These are phyloP conservation scores for Fraxinus excelsior DNA, from an alignment of 257 asterid species.

Conservation along the genomic window DNA sequence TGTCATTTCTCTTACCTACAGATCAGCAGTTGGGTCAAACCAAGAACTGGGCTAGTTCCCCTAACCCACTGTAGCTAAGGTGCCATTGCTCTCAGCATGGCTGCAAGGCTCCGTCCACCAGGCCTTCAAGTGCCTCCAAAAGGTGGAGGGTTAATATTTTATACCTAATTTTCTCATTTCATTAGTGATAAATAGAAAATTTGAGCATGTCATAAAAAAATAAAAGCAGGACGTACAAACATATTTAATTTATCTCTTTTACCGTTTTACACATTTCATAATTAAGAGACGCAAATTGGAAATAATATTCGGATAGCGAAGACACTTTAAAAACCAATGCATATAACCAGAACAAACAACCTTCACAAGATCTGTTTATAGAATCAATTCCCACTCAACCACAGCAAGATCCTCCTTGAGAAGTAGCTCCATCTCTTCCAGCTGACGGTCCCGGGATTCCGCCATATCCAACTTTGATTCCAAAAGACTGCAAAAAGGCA, in stretches of 20 bases:
- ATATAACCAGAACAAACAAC: conserved; percentile 23
- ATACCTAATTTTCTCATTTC: neutral
- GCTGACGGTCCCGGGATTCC: conserved; percentile 32
- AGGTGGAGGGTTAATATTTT: neutral
- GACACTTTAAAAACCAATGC: conserved; percentile 3
- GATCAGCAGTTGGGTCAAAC: too few species aligned
- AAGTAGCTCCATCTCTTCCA: conserved; percentile 27
- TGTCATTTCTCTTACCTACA: too few species aligned
- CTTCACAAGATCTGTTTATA: neutral
- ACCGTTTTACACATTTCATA: conserved; percentile 21
- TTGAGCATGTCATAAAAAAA: neutral
- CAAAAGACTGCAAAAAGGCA: conserved; percentile 23
- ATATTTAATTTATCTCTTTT: conserved; percentile 1
- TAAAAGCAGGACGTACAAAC: conserved; percentile 3
- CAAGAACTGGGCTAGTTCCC: too few species aligned
- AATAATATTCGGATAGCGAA: neutral
- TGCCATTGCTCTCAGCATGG: too few species aligned
- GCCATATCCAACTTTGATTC: conserved; percentile 36
- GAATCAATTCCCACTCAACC: conserved; percentile 2
- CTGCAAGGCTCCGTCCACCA: too few species aligned
- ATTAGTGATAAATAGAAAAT: neutral
- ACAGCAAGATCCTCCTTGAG: conserved; percentile 37
- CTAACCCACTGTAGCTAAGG: too few species aligned
- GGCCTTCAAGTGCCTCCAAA: neutral
- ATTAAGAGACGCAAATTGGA: conserved; percentile 1